Base-by-base conservation (phyloP, 768 basidiomycete species). In the Suillus ampliporus region DNA sequence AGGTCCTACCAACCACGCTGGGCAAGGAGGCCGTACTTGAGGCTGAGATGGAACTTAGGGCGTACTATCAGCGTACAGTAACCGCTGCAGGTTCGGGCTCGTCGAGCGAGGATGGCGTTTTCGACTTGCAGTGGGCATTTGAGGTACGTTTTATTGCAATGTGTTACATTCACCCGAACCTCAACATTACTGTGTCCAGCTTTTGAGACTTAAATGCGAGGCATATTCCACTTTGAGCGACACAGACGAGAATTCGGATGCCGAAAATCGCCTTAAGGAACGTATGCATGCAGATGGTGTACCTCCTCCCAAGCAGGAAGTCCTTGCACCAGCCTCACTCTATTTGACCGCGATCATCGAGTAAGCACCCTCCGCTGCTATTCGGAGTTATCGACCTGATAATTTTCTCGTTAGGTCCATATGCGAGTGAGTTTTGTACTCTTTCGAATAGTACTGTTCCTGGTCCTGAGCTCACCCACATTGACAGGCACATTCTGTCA, bases 281-380 rank as follows among this genome's bases (percentile, higher is more conserved):
- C 83, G 84, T 44, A 87, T 92, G 82, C 71, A 69, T 46, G 78
- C 77, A 57, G 73, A 82, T n/a, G 82, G 83, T 31, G 80, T 82
- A 14, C 78, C 86, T 37, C 85, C 87, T 21, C 76, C 78, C 11
- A 84, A 81, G 57, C 74, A 84, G 21, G 74, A 83, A 8, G 81
- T 91, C 10, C 75, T 95, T 28, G 88, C 90, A 10, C 94, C 94
- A 5, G 92, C 95, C 37, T 89, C 93, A 21, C 73, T 97, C 48
- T 97, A 96, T 80, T 82, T 96, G 57, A 96, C 95, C 3, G 94
- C 95, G 9, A 92, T 97, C 65, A 81, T 97, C 35, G 95, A 97
- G 95, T 96, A 75, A 80, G 95, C 85, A 19, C 56, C 48, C 62
- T 60, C 58, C 68, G 66, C 58, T 60, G 61, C 63, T 65, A 64